Evolutionary conservation across 257 asterid species (phyloP).

Genomic region (Primulina tabacum): DNA sequence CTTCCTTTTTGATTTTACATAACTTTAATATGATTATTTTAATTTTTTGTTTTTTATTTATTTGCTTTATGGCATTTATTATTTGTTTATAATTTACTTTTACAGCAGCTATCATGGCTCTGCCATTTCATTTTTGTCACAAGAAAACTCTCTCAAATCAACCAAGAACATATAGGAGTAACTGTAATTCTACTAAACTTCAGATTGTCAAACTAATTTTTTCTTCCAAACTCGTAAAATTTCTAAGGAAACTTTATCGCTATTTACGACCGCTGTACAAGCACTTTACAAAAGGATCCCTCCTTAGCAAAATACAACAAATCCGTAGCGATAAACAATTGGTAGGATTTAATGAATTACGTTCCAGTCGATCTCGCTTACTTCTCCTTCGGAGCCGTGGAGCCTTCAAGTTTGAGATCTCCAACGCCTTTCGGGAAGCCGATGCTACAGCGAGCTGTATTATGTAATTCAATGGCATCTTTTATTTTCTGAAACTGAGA

Average conservation of each 20-base stretch:
- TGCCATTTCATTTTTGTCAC: too few relatives aligned
- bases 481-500: conserved; percentile 51
- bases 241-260: not conserved
- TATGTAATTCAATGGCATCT: conserved; percentile 45
- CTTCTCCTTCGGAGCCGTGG: conserved; percentile 29
- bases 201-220: too few relatives aligned
- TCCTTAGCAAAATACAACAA: not conserved
- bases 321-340: not conserved
- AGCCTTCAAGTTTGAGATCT: conserved; percentile 33
- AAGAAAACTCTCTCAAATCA: too few relatives aligned
- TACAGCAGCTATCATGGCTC: too few relatives aligned
- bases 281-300: not conserved
- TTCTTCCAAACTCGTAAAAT: not conserved
- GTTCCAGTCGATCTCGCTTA: conserved; percentile 29
- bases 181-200: too few relatives aligned
- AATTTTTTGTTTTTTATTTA: too few relatives aligned
- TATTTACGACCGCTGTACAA: not conserved
- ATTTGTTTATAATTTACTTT: not conserved
- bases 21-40: not conserved
- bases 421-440: conserved; percentile 57
- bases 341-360: not conserved
- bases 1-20: not conserved
- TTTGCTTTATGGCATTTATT: not conserved
- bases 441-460: conserved; percentile 51
- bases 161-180: too few relatives aligned